Evolutionary conservation across 1,139 yeast species (phyloP), one percentile per base, ranked within the genome.

Genomic region (Yamadazyma oceani): DNA sequence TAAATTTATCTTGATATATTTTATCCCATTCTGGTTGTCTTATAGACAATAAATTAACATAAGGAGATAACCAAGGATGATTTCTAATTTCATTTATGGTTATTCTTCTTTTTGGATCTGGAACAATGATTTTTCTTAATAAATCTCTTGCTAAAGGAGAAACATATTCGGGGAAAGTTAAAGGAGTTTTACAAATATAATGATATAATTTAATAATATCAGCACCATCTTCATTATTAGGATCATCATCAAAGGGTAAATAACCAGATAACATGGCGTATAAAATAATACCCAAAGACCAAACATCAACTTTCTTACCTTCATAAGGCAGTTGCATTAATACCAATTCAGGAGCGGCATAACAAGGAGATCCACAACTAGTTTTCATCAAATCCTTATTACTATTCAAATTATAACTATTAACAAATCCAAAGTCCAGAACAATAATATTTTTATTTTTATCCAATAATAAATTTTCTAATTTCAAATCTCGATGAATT

Each of bases 181-280:
- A 70, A 4, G 96, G 89, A 1, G 97, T 88, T 38, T 81, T 75
- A 34, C 97, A 88, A 48, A 92, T 94, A 64, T 92, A 92, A 56
- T 85, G 89, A 65, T 92, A 94, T 42, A 92, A 71, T 58, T 85
- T 82, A 21, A 92, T 88, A 54, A 92, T 92, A 62, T 92, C 95
- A 40, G 90, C 85, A 38, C 97, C 97, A 56, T 92, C 96, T 29
- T 96, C 97, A 58, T 94, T 92, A 38, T 85, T 84, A 22, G 96
- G 95, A 59, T 92, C 99, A 61, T 92, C 98, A 58, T 92, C 99
- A 70, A 89, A 92, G 2, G 99, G 99, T 46, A 92, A 73, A 58
- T 92, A 94, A 1, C 99, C 99, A 0, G 98, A 89, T 35, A 94
- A 72, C 96, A 94, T 92, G 11, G 98, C 97, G 57, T 89, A 92